phyloP scores from a whole-genome alignment of 805 yeast species.

The Hyphopichia homilentoma region DNA sequence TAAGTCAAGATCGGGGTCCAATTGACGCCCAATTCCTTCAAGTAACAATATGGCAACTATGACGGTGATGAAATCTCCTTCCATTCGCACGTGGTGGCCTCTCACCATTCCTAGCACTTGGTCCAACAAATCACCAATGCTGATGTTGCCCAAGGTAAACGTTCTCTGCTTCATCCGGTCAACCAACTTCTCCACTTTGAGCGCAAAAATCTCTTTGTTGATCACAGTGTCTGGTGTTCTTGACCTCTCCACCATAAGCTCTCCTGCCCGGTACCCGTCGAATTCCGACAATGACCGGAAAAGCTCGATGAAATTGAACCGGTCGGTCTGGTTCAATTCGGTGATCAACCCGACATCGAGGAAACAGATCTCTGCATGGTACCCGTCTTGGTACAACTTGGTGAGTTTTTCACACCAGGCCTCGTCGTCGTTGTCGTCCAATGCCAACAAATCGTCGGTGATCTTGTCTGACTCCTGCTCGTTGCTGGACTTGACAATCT shows the following conservation, averaged over 20 bases:
- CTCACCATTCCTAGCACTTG: slow-evolving; percentile 89
- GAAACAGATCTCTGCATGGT: slow-evolving; percentile 81
- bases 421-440: slow-evolving; percentile 30
- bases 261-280: slow-evolving; percentile 94
- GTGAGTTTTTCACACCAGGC: slow-evolving; percentile 48
- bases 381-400: slow-evolving; percentile 51
- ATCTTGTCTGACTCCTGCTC: slow-evolving; percentile 46
- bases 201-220: slow-evolving; percentile 78
- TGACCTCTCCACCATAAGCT: slow-evolving; percentile 91
- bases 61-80: slow-evolving; percentile 92
- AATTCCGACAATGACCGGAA: slow-evolving; percentile 86
- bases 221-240: slow-evolving; percentile 91
- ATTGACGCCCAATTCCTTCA: slow-evolving; percentile 93
- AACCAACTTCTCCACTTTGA: slow-evolving; percentile 82
- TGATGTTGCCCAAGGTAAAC: slow-evolving; percentile 86
- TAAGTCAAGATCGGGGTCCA: slow-evolving; percentile 89
- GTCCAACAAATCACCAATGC: slow-evolving; percentile 86
- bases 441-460: slow-evolving; percentile 35
- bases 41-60: slow-evolving; percentile 87
- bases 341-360: slow-evolving; percentile 94
- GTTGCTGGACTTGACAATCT: slow-evolving; percentile 38
- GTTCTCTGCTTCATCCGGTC: slow-evolving; percentile 79
- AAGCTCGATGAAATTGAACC: slow-evolving; percentile 83
- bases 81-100: slow-evolving; percentile 94
- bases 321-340: slow-evolving; percentile 70